Evolutionary conservation across 1,284 basidiomycete species (phyloP).

Genomic region (Rhodotorula sp.): DNA sequence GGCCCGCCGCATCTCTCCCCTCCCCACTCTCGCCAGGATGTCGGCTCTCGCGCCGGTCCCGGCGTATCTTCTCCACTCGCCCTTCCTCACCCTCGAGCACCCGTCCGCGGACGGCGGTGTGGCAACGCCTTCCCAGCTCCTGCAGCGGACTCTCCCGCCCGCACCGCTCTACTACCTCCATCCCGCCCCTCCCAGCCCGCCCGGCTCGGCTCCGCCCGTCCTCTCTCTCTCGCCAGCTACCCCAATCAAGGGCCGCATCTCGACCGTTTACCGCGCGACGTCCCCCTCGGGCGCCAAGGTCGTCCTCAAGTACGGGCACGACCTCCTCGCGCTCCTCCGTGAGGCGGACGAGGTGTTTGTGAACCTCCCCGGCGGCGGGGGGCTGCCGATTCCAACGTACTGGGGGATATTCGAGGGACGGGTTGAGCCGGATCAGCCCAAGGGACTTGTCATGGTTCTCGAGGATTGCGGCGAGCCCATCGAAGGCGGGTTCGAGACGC

Average conservation of each 20-base stretch:
- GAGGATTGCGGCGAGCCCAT: slow-evolving; percentile 27
- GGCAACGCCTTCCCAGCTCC: not conserved
- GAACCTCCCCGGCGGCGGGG: slow-evolving; percentile 18
- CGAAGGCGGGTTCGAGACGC: slow-evolving; percentile 10
- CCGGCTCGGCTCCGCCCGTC: slow-evolving; percentile 12
- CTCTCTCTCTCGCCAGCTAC: not conserved
- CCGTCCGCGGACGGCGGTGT: not conserved
- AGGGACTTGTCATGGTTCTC: slow-evolving; percentile 20
- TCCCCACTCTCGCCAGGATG: not conserved
- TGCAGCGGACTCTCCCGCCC: slow-evolving; percentile 29
- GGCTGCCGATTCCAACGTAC: slow-evolving; percentile 28
- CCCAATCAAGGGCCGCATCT: not conserved
- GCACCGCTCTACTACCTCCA: slow-evolving; percentile 27
- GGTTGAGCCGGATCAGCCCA: slow-evolving; percentile 10
- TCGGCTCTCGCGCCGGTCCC: not conserved
- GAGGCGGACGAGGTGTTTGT: slow-evolving; percentile 33
- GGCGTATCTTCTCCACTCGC: slow-evolving; percentile 26
- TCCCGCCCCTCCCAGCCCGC: not conserved
- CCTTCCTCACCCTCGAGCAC: slow-evolving; percentile 22
- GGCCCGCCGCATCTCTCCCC: not conserved
- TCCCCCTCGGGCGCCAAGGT: slow-evolving; percentile 10
- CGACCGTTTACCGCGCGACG: slow-evolving; percentile 25
- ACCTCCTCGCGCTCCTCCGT: slow-evolving; percentile 9
- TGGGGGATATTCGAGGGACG: slow-evolving; percentile 24
- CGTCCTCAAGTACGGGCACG: slow-evolving; percentile 23